Evolutionary conservation across 495 filamentous ascomycete species (phyloP).

Genomic region (Penicillium mononematosum): DNA sequence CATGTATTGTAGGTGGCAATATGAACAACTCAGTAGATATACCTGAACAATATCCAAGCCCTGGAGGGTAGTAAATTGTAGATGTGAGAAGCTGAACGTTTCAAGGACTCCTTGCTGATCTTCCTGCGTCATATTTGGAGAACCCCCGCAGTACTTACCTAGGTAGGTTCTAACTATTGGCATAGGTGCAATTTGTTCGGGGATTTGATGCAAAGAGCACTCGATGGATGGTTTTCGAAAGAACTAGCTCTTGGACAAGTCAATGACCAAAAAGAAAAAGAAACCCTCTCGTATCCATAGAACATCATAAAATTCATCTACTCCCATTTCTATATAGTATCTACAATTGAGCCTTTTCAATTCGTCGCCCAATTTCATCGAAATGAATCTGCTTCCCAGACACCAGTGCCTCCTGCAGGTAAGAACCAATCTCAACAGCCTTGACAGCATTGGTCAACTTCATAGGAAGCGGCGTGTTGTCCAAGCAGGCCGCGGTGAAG

Average conservation of each 20-base stretch:
- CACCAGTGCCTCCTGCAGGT: slow-evolving; percentile 55
- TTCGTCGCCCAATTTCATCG: slow-evolving; percentile 47
- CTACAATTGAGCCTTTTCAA: slow-evolving; percentile 29
- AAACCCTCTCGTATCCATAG: background rate
- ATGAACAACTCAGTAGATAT: too few relatives aligned
- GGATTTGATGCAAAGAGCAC: too few relatives aligned
- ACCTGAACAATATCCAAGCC: too few relatives aligned
- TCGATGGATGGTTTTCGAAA: too few relatives aligned
- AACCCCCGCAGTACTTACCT: background rate
- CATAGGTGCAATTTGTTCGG: too few relatives aligned
- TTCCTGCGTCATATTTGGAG: background rate
- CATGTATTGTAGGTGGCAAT: too few relatives aligned
- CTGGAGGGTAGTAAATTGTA: too few relatives aligned
- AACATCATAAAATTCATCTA: background rate
- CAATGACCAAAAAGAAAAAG: too few relatives aligned
- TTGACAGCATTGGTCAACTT: slow-evolving; percentile 53
- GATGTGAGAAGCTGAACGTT: background rate
- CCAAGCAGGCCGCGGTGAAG: slow-evolving; percentile 53
- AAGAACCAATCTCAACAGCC: slow-evolving; percentile 57
- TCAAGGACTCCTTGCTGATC: background rate
- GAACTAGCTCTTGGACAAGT: too few relatives aligned
- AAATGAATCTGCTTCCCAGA: slow-evolving; percentile 58
- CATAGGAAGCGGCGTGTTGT: slow-evolving; percentile 51
- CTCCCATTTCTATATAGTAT: background rate
- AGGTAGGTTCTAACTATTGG: too few relatives aligned